Base-by-base conservation (phyloP, 2,329 filamentous ascomycete species). In the Colletotrichum tanaceti region DNA sequence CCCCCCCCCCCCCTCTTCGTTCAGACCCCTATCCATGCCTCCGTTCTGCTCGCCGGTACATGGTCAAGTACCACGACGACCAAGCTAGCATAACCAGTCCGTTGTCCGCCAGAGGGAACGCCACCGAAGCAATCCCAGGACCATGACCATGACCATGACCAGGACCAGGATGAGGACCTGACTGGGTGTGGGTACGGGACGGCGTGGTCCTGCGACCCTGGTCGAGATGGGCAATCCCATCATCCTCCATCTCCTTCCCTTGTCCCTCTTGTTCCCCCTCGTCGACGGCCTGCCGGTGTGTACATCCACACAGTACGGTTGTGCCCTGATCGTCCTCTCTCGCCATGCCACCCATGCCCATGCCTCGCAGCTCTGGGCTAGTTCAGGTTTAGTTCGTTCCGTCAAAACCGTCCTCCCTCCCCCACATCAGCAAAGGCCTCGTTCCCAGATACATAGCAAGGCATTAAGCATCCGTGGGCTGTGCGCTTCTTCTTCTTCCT, bases 371-470 rank as follows among this genome's bases (percentile, higher is more conserved):
- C 73, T 74, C 73, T 73, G 75, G 73, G 72, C 78, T 76, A 73
- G 74, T 79, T 81, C 73, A 72, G 77, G 78, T 74, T 76, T 81
- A 81, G 79, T 75, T 70, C 71, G 71, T 70, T 73, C 74, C 75
- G 75, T 78, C 74, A 74, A 76, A 76, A 76, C 75, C 74, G 72
- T 73, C 74, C 70, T 66, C 61, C 69, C 58, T 70, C 75, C 75
- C 74, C 76, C 75, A 75, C 74, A 75, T 72, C 73, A 73, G 74
- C 72, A 74, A 73, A 73, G 75, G 68, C 69, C 58, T 72, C 72
- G 71, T 72, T 74, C 73, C 72, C 68, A 74, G 74, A 74, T 74
- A 76, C 73, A 74, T 77, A 74, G 73, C 74, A 78, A 76, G 74
- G 71, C 72, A 71, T 70, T 74, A 74, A 72, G 73, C 72, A 74